Conservation (phyloP, 202 grass and related monocot species). For the Carex arenaria region DNA sequence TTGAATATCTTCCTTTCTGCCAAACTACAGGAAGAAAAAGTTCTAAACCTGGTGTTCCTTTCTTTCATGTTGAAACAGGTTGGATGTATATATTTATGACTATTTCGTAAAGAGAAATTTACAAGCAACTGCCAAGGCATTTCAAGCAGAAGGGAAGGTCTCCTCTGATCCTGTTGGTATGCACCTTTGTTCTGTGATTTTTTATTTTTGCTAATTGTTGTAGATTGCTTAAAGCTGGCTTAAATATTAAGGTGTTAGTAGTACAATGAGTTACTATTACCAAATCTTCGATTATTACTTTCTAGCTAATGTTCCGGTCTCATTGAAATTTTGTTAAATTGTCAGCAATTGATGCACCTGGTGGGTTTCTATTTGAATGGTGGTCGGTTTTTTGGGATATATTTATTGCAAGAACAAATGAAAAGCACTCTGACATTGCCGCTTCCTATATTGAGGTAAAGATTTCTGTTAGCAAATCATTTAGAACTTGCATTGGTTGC, state of each 20-base stretch:
- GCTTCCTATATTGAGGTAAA: slow-evolving; percentile 89
- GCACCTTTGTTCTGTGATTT: slow-evolving; percentile 9
- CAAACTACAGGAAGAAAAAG: background rate
- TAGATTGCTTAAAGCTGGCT: background rate
- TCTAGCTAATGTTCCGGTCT: background rate
- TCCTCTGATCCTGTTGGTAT: slow-evolving; percentile 95
- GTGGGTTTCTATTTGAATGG: slow-evolving; percentile 97
- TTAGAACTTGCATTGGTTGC: background rate
- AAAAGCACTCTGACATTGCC: slow-evolving; percentile 91
- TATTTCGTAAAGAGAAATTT: slow-evolving; percentile 99
- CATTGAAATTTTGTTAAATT: background rate
- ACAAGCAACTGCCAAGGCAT: slow-evolving; percentile 95
- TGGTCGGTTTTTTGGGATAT: slow-evolving; percentile 99
- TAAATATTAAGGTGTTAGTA: background rate
- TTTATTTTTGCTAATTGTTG: background rate
- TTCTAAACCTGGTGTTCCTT: background rate
- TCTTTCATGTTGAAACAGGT: slow-evolving; percentile 51
- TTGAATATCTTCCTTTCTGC: background rate
- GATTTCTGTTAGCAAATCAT: background rate
- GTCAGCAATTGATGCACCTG: slow-evolving; percentile 88
- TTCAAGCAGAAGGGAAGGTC: slow-evolving; percentile 92
- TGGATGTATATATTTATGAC: slow-evolving; percentile 97
- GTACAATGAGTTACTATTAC: background rate
- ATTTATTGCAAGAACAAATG: slow-evolving; percentile 96
- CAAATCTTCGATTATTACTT: background rate